Conservation (phyloP, 768 basidiomycete genomes). For the Suillus alpinus region DNA sequence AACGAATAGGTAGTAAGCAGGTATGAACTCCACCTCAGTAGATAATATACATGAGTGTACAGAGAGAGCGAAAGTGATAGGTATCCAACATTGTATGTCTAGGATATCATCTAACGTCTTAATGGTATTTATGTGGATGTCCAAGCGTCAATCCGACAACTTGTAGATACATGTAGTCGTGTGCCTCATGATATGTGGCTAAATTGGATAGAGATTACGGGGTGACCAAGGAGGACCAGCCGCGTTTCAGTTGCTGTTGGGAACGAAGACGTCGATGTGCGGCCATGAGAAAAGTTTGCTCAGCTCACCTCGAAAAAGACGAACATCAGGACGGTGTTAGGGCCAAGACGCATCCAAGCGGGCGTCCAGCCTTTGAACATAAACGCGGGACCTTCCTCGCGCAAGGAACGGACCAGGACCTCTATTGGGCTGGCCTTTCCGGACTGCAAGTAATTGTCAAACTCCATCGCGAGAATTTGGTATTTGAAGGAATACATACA, state of each 20-base stretch:
- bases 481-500: slow-evolving; percentile 37
- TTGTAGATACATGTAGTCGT: not conserved
- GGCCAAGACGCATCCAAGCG: slow-evolving; percentile 79
- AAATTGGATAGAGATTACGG: not conserved
- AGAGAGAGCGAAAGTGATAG: not conserved
- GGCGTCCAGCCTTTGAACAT: slow-evolving; percentile 91
- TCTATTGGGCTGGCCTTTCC: slow-evolving; percentile 45
- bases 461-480: not conserved
- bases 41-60: not conserved
- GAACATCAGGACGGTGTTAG: slow-evolving; percentile 82
- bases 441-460: slow-evolving; percentile 39
- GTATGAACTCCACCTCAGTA: not conserved
- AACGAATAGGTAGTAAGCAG: not conserved
- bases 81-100: not conserved
- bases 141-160: not conserved
- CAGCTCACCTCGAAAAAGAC: slow-evolving; percentile 76
- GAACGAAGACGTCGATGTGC: slow-evolving; percentile 8
- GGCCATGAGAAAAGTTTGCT: not conserved
- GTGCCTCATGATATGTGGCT: not conserved
- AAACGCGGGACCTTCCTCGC: slow-evolving; percentile 72
- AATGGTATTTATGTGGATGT: not conserved
- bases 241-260: slow-evolving; percentile 66
- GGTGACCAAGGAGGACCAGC: slow-evolving; percentile 38
- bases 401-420: slow-evolving; percentile 57
- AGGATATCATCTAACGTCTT: slow-evolving; percentile 2